These are phyloP conservation scores for Pyricularia grisea DNA, from an alignment of 2,329 filamentous ascomycete genomes.

Conservation along the genomic window DNA sequence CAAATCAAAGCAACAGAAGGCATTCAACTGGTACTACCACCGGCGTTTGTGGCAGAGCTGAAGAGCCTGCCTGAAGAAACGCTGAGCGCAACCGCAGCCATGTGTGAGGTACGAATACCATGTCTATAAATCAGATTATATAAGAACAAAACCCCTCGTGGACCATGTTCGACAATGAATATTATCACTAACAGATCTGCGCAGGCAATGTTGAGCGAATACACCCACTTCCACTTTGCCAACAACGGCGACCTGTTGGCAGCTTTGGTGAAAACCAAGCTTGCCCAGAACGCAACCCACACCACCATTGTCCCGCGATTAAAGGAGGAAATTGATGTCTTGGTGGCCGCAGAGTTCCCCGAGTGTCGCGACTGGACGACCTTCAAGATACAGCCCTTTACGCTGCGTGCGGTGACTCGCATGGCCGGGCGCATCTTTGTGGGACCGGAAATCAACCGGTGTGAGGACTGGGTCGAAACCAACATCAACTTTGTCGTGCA, in stretches of 20 bases:
- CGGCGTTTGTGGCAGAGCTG: conserved; percentile 33
- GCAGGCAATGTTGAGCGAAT: conserved; percentile 39
- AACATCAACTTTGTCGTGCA: conserved; percentile 40
- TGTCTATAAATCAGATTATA: neutral
- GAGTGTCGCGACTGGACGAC: conserved; percentile 44
- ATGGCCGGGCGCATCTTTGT: conserved; percentile 45
- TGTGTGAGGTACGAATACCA: conserved; percentile 28
- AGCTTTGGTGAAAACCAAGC: conserved; percentile 32
- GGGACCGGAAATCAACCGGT: conserved; percentile 37
- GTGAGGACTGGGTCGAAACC: conserved; percentile 43
- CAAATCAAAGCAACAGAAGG: conserved; percentile 43
- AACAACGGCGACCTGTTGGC: conserved; percentile 34
- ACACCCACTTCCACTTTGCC: conserved; percentile 39
- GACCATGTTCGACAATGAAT: neutral
- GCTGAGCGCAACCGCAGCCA: conserved; percentile 36
- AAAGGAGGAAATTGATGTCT: conserved; percentile 35
- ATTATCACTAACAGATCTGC: neutral
- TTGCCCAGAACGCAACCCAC: conserved; percentile 33
- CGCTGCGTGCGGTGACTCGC: conserved; percentile 40
- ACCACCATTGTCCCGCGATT: conserved; percentile 34
- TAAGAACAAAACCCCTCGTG: no score
- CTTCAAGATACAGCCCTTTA: conserved; percentile 41
- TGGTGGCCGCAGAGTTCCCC: conserved; percentile 37
- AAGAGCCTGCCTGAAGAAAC: conserved; percentile 38
- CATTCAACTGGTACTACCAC: conserved; percentile 35